Conservation (phyloP, 495 filamentous ascomycete genomes). For the Aeminium ludgeri region DNA sequence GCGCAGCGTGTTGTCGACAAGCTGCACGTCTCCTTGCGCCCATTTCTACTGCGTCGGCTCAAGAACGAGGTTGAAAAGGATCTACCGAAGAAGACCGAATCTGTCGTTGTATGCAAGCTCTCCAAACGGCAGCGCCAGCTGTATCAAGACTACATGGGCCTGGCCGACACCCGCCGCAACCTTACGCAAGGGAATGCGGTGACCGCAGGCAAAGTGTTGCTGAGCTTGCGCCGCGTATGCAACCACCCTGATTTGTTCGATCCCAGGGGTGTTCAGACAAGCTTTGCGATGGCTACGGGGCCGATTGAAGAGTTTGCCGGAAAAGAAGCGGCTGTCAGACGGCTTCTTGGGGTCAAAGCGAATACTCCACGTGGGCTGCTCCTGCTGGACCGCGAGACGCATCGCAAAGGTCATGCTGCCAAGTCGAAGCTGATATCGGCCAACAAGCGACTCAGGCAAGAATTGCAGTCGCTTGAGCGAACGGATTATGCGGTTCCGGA, state of each 20-base stretch:
- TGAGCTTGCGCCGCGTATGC: slow-evolving; percentile 96
- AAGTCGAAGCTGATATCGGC: slow-evolving; percentile 5
- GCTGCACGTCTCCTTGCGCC: slow-evolving; percentile 81
- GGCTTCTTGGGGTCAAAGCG: slow-evolving; percentile 4
- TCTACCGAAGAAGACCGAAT: slow-evolving; percentile 95
- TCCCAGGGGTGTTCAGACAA: slow-evolving; percentile 93
- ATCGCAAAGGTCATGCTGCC: neutral
- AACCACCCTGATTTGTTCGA: slow-evolving; percentile 98
- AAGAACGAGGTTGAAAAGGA: slow-evolving; percentile 99
- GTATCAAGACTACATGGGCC: slow-evolving; percentile 95
- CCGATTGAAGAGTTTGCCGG: slow-evolving; percentile 61
- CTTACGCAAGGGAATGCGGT: slow-evolving; percentile 92
- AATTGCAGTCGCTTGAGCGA: slow-evolving; percentile 2
- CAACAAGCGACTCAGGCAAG: neutral
- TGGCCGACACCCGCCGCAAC: slow-evolving; percentile 72
- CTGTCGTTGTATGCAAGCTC: slow-evolving; percentile 84
- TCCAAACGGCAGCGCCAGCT: slow-evolving; percentile 88
- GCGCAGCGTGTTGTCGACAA: slow-evolving; percentile 74
- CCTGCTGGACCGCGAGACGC: slow-evolving; percentile 1
- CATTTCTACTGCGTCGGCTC: slow-evolving; percentile 77
- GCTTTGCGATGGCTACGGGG: slow-evolving; percentile 79
- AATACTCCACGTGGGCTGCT: neutral
- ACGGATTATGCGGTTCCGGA: neutral
- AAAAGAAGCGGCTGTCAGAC: slow-evolving; percentile 36
- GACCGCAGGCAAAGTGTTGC: slow-evolving; percentile 93